A percentile compares a stretch with the other conserved stretches of the same genome.
phyloP scores from a whole-genome alignment of 106 monocot species.

The Phalaenopsis equestris region DNA sequence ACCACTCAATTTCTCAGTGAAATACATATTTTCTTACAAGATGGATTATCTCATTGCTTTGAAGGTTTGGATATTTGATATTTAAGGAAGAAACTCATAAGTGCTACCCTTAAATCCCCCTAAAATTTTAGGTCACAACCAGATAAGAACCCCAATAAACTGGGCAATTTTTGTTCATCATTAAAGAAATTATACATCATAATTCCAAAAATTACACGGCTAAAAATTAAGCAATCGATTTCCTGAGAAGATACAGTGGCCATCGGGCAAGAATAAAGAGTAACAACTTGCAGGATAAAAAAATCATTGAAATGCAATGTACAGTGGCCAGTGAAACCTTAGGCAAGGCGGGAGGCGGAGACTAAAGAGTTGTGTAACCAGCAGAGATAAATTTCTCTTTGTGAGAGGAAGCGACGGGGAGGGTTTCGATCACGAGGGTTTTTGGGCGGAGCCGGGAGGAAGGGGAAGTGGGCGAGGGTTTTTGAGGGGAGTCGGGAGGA shows the following conservation, averaged over 20 bases:
- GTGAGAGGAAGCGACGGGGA: slow-evolving; percentile 29
- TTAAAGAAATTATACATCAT: neutral
- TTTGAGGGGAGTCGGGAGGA: too few relatives aligned
- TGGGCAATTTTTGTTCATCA: neutral
- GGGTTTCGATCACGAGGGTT: neutral
- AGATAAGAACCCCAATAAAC: neutral
- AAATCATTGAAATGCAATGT: neutral
- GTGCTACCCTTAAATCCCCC: too few relatives aligned
- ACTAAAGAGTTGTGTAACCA: slow-evolving; percentile 28
- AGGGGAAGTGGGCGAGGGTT: too few relatives aligned
- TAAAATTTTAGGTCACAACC: neutral
- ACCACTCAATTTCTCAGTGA: too few relatives aligned
- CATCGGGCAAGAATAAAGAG: neutral
- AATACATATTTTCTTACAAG: too few relatives aligned
- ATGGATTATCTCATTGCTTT: too few relatives aligned
- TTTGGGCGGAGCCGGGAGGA: too few relatives aligned
- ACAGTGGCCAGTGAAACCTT: slow-evolving; percentile 11
- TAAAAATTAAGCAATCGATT: neutral
- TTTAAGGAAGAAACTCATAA: too few relatives aligned
- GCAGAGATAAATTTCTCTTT: slow-evolving; percentile 30
- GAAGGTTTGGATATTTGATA: too few relatives aligned
- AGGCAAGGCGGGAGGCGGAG: slow-evolving; percentile 27
- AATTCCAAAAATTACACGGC: neutral
- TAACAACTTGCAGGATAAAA: neutral
- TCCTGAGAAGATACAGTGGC: neutral